Evolutionary conservation across 352 stramenopile species (phyloP), one percentile per base, ranked within the genome.

Genomic region (Phytophthora ramorum): DNA sequence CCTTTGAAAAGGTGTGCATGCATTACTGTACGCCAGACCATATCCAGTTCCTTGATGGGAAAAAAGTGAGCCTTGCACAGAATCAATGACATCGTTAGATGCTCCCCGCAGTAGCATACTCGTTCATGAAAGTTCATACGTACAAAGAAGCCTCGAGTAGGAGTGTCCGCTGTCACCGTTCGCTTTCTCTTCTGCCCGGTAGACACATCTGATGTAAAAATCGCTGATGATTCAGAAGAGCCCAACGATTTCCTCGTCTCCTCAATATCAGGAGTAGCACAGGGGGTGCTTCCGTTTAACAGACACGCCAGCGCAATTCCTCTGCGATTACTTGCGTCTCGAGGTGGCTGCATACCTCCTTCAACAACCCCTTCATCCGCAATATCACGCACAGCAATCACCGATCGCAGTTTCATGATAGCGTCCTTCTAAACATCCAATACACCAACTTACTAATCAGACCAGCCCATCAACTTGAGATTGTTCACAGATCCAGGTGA

Each of bases 21-120:
- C 73, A 89, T 79, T 40, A 90, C 70, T 0, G 76, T 87, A 8
- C 79, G 72, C 81, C 79, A 90, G 4, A 90, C 55, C 67, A 88
- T 84, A 40, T 90, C 79, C 37, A 89, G 35, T 19, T 89, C 80
- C 14, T 48, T 79, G 17, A 87, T 64, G 3, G 76, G 66, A 28
- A 90, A 88, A 50, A 88, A 87, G 65, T 87, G 50, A 24, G 81
- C 78, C 78, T 88, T 12, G 6, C 24, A 41, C 22, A 41, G 7
- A 44, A 17, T 6, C 16, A 58, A 41, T 16, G 2, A 54, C 44
- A 22, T 9, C 17, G 7, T 49, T 28, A 49, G 22, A 30, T 49
- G 6, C 7, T 12, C 28, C 28, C 7, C 40, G n/a, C 40, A 26
- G 40, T 26, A 12, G 4, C n/a, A 46, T 16, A 46, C 16, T 7